Base-by-base conservation (phyloP, 257 asterid genomes). In the Solanum medicagineum region DNA sequence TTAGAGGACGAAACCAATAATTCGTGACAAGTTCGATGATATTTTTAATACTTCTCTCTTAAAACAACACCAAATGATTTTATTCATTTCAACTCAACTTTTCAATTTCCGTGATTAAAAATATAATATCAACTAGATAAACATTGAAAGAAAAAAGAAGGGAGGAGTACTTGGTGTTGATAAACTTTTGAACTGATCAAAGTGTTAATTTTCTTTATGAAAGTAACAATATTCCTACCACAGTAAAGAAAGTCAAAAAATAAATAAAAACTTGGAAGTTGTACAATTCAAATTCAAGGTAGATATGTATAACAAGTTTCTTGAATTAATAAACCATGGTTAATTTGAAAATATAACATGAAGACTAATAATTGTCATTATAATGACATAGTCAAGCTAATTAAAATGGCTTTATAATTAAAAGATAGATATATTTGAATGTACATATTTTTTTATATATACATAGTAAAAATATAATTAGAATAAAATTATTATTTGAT, bases 61-160 rank as follows among this genome's bases (percentile, higher is more conserved):
- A 29, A 29, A 29, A 29, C 32, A 8, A 13, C 6, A 0, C 7
- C 1, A 0, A 15, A 0, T 0, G 4, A 32, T 68, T 0, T 0
- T 68, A 68, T 32, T 26, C 1, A 16, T 32, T 1, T 16, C 24
- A 68, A 8, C 22, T 0, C 5, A 68, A 16, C 0, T 0, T 1
- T 29, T 29, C 3, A 0, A 29, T 29, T 29, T 36, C 0, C 8
- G 1, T 32, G 15, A 2, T 36, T 69, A 36, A 17, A 17, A 9
- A 63, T 17, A 2, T 74, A 36, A 59, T 17, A 2, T 74, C 22
- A 74, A 74, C n/a, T n/a, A 47, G 14, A 47, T 74, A 47, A 47
- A 22, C 20, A n/a, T 74, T 8, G 9, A 13, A 22, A 47, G 20
- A 45, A 22, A 22, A 45, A 19, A 2, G 1, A 45, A 20, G 12